Base-by-base conservation (phyloP, 371 early-diverging fungal species). In the Chytridium lagenaria region DNA sequence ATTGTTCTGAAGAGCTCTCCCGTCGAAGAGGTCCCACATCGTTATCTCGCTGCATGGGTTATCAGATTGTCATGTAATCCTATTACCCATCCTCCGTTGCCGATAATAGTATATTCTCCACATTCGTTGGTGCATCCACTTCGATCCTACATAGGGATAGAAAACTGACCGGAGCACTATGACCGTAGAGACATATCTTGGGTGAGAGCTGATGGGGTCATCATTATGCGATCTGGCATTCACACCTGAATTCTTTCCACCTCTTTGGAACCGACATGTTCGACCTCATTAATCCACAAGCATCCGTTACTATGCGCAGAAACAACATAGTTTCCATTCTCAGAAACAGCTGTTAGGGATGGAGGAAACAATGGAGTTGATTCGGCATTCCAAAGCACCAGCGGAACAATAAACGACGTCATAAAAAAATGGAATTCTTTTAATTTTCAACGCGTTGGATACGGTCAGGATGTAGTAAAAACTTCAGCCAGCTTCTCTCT, bases 11-110 rank as follows among this genome's bases (percentile, higher is more conserved):
- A 90, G 82, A 73, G 92, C 91, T 2, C 91, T 84, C 1, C 92
- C 92, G 68, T 92, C 92, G 0, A 81, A 80, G 12, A 90, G 78
- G 78, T 85, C 90, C 92, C 92, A 92, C 70, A 90, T 88, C 59
- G 87, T 86, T 44, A 91, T 85, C 63, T 90, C 89, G 19, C 91
- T 91, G 37, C 74, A 34, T 16, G 40, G 33, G 50, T 59, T 26
- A 66, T 19, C n/a, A 37, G 44, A 61, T 26, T 34, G 61, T 31
- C 36, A 33, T 34, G 16, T 33, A 28, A 28, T 15, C 12, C 16
- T 19, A 3, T 72, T 84, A 91, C 90, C 92, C 92, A 65, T 89
- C 89, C 65, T 89, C 88, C 0, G 90, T 82, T 1, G 88, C 91
- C 55, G 90, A 88, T 28, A 90, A 76, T 19, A 91, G 67, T 3